These are phyloP conservation scores for Lipomyces anomalus DNA, from an alignment of 805 yeast species.

Conservation along the genomic window DNA sequence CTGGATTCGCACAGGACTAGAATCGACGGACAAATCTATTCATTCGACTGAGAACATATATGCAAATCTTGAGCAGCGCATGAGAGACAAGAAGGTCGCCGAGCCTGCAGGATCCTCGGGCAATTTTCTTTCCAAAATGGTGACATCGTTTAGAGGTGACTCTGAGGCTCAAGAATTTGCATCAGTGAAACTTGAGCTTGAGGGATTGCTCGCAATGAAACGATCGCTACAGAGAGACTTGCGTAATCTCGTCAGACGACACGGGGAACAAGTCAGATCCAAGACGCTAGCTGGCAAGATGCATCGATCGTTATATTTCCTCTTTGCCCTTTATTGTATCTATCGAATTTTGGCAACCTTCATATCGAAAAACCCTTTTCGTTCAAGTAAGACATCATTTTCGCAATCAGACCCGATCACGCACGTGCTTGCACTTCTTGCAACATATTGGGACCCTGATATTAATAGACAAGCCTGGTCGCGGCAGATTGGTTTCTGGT, in stretches of 20 bases:
- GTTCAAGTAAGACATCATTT: constrained; percentile 16
- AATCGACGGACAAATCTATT: constrained; percentile 31
- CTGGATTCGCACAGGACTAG: constrained; percentile 30
- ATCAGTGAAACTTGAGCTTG: constrained; percentile 29
- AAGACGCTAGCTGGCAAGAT: constrained; percentile 33
- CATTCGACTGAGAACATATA: constrained; percentile 27
- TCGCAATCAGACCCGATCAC: constrained; percentile 26
- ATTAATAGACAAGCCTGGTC: constrained; percentile 35
- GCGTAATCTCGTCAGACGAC: constrained; percentile 24
- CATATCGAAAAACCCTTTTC: constrained; percentile 30
- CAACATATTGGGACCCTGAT: constrained; percentile 24
- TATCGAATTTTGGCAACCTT: constrained; percentile 36
- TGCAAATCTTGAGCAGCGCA: constrained; percentile 24
- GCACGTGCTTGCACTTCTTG: constrained; percentile 23
- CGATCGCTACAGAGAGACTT: constrained; percentile 33
- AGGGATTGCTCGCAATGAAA: constrained; percentile 33
- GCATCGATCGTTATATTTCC: constrained; percentile 26
- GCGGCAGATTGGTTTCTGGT: constrained; percentile 37
- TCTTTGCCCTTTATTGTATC: constrained; percentile 38
- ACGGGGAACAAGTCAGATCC: constrained; percentile 26
- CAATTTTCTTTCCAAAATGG: constrained; percentile 30
- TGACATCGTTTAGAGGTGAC: constrained; percentile 26
- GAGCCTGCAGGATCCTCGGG: constrained; percentile 24
- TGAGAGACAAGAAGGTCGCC: constrained; percentile 21
- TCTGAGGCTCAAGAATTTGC: constrained; percentile 17